These are phyloP conservation scores for Alternaria sp. DNA, from an alignment of 2,329 filamentous ascomycete species.

Conservation along the genomic window DNA sequence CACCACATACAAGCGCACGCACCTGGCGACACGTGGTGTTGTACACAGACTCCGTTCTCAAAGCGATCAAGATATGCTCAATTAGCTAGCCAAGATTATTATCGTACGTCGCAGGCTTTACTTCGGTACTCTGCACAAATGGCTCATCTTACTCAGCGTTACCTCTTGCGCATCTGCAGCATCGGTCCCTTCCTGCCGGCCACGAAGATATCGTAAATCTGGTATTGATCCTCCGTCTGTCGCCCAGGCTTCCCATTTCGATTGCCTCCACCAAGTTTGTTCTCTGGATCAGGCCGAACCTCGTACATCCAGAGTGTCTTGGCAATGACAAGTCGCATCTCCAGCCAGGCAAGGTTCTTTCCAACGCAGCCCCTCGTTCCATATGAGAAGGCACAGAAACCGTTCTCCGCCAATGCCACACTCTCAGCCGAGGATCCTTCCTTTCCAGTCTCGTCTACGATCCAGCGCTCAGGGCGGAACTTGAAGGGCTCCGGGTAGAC, in stretches of 20 bases:
- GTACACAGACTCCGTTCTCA: not conserved
- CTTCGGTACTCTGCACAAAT: not conserved
- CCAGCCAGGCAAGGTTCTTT: constrained; percentile 40
- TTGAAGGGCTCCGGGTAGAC: constrained; percentile 26
- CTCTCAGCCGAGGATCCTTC: constrained; percentile 17
- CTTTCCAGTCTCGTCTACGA: constrained; percentile 20
- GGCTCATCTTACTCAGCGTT: not conserved
- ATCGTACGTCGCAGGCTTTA: not conserved
- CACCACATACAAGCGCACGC: not conserved
- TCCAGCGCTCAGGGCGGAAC: constrained; percentile 38
- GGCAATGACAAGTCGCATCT: constrained; percentile 34
- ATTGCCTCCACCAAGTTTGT: constrained; percentile 32
- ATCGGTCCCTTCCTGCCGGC: constrained; percentile 43
- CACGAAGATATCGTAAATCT: constrained; percentile 38
- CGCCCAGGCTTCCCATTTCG: constrained; percentile 22
- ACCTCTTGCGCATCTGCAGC: constrained; percentile 25
- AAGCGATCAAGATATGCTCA: not conserved
- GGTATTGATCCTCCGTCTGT: constrained; percentile 29
- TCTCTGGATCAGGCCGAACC: constrained; percentile 22
- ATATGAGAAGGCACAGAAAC: constrained; percentile 32
- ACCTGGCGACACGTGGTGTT: not conserved
- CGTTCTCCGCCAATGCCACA: constrained; percentile 20
- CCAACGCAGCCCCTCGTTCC: constrained; percentile 40
- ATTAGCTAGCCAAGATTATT: not conserved
- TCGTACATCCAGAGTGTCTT: constrained; percentile 33